phyloP scores from a whole-genome alignment of 768 basidiomycete genomes.

The Termitomyces sp. region DNA sequence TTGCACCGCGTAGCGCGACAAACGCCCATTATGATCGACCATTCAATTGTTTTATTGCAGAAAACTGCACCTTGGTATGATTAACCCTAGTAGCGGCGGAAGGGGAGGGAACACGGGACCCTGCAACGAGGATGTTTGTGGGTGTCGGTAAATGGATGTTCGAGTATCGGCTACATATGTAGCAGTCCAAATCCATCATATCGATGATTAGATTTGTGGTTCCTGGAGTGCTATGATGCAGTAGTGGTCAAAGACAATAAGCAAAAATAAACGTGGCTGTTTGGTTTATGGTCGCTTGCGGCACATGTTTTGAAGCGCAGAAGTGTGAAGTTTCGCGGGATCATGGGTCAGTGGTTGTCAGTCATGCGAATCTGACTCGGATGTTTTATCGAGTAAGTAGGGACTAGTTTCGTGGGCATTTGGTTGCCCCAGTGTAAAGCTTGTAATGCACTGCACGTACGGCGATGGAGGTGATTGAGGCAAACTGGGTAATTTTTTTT shows the following conservation, averaged over 20 bases:
- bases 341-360: not conserved
- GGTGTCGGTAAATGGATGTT: not conserved
- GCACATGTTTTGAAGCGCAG: not conserved
- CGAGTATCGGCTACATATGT: not conserved
- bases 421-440: not conserved
- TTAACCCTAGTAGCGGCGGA: not conserved
- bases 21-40: not conserved
- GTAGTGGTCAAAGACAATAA: not conserved
- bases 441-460: not conserved
- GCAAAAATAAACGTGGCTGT: not conserved
- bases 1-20: not conserved
- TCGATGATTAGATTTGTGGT: slow-evolving; percentile 2
- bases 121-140: slow-evolving; percentile 1
- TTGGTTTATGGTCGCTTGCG: not conserved
- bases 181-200: not conserved
- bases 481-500: no score
- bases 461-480: not conserved
- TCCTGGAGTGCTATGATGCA: slow-evolving; percentile 6
- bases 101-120: not conserved
- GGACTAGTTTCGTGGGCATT: not conserved
- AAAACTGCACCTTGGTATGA: not conserved
- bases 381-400: not conserved
- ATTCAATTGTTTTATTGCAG: not conserved
- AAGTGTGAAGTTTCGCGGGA: not conserved
- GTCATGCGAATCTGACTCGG: not conserved